Conservation (phyloP, 768 basidiomycete genomes). For the Auricularia heimuer region DNA sequence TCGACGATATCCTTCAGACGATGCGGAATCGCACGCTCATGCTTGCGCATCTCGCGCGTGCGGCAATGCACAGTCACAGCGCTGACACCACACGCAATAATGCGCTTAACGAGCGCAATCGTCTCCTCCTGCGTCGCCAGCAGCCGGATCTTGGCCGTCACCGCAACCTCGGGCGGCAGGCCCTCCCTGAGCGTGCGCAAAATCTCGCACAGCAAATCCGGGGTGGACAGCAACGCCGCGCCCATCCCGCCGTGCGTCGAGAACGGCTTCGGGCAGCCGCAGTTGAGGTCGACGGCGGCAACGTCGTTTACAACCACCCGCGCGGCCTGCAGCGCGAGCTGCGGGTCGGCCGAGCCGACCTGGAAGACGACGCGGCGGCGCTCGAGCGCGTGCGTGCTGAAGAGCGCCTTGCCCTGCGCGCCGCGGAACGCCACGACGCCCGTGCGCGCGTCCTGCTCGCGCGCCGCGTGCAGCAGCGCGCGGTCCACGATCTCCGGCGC, state of each 20-base stretch:
- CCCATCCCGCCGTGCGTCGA: conserved; percentile 95
- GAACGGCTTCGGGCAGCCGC: conserved; percentile 95
- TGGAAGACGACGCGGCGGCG: conserved; percentile 93
- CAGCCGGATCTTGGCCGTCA: conserved; percentile 91
- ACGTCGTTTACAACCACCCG: conserved; percentile 79
- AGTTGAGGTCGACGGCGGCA: conserved; percentile 92
- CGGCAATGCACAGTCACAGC: conserved; percentile 92
- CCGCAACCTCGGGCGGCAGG: conserved; percentile 68
- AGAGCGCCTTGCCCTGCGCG: conserved; percentile 69
- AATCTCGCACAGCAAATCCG: conserved; percentile 84
- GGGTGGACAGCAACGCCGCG: conserved; percentile 84
- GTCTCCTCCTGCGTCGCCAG: conserved; percentile 83
- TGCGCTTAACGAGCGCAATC: conserved; percentile 76
- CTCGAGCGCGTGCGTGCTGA: conserved; percentile 88
- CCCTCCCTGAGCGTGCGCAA: conserved; percentile 64
- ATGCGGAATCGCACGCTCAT: conserved; percentile 67
- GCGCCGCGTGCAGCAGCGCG: conserved; percentile 78
- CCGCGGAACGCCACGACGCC: conserved; percentile 86
- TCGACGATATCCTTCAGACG: conserved; percentile 79
- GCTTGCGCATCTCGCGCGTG: conserved; percentile 81
- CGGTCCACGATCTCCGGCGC: conserved; percentile 94
- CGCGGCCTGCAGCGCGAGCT: conserved; percentile 87
- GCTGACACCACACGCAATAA: conserved; percentile 79
- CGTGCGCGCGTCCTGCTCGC: conserved; percentile 76
- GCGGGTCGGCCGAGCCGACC: conserved; percentile 83